Evolutionary conservation across 345 rosid species (phyloP).

Genomic region (Eucalyptus shirleyi): DNA sequence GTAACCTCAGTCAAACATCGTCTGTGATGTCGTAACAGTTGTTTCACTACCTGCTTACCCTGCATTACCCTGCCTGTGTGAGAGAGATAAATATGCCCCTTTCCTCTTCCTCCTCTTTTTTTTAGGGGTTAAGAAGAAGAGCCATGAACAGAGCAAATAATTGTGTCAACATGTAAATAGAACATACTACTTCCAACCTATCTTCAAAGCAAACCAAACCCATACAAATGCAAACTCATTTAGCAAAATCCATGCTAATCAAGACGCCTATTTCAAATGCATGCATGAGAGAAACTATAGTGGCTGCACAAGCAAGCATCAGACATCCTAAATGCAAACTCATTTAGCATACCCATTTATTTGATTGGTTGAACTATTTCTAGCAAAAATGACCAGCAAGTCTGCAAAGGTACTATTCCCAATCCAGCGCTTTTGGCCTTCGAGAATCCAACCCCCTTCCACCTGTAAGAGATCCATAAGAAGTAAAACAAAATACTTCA

Average conservation of each 20-base stretch:
- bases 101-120: not conserved
- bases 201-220: not conserved
- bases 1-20: not conserved
- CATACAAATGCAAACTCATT: not conserved
- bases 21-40: not conserved
- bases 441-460: slow-evolving; percentile 81
- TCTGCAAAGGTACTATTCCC: slow-evolving; percentile 98
- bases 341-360: slow-evolving; percentile 62
- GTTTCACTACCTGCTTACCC: not conserved
- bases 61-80: not conserved
- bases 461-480: slow-evolving; percentile 25
- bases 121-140: not conserved
- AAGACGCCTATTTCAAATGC: not conserved
- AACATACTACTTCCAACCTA: not conserved
- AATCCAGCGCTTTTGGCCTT: slow-evolving; percentile 97
- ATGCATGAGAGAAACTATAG: not conserved
- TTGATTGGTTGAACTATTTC: slow-evolving; percentile 71
- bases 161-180: not conserved
- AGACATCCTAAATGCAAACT: not conserved
- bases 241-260: not conserved
- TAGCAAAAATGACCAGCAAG: slow-evolving; percentile 69
- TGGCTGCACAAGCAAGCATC: not conserved
- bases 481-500: not conserved
- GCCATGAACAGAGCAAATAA: not conserved
- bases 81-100: not conserved